phyloP scores from a whole-genome alignment of 352 stramenopile genomes.

The Phytopythium oedochilum region DNA sequence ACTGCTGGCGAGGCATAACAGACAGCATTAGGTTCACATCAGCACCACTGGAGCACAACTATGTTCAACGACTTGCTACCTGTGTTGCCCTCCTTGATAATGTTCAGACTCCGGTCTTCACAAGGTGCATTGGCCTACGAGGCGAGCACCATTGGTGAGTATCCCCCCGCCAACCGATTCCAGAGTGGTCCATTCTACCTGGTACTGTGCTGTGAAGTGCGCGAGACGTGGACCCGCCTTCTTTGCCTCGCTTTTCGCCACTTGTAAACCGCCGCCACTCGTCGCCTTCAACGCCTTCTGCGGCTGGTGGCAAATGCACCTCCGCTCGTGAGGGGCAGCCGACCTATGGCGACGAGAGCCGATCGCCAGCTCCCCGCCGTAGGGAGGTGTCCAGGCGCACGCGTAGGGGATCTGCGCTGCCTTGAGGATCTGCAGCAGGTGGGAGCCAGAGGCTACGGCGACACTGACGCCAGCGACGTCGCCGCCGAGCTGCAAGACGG shows the following conservation, averaged over 20 bases:
- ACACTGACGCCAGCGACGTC: slow-evolving; percentile 49
- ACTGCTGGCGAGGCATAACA: slow-evolving; percentile 20
- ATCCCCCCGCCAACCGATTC: too few relatives aligned
- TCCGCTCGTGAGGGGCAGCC: slow-evolving; percentile 1
- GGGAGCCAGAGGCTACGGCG: slow-evolving; percentile 34
- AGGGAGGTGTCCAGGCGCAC: slow-evolving; percentile 44
- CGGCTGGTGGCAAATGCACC: slow-evolving; percentile 14
- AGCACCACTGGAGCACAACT: neutral
- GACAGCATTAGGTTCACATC: neutral
- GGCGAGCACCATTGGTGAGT: too few relatives aligned
- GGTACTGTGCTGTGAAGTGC: slow-evolving; percentile 53
- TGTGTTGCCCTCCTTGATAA: slow-evolving; percentile 26
- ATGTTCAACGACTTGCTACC: slow-evolving; percentile 11
- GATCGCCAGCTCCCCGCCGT: slow-evolving; percentile 23
- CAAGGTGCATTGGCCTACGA: slow-evolving; percentile 52
- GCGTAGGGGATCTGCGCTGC: slow-evolving; percentile 28
- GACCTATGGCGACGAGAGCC: neutral
- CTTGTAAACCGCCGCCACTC: neutral
- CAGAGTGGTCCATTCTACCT: slow-evolving; percentile 15
- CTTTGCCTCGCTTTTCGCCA: neutral
- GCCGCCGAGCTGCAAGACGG: slow-evolving; percentile 25
- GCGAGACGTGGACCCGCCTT: slow-evolving; percentile 15
- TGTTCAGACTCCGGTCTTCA: slow-evolving; percentile 63
- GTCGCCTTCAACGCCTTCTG: neutral
- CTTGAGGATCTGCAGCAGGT: slow-evolving; percentile 32